phyloP scores from a whole-genome alignment of 768 basidiomycete species.

The Terana coerulea region DNA sequence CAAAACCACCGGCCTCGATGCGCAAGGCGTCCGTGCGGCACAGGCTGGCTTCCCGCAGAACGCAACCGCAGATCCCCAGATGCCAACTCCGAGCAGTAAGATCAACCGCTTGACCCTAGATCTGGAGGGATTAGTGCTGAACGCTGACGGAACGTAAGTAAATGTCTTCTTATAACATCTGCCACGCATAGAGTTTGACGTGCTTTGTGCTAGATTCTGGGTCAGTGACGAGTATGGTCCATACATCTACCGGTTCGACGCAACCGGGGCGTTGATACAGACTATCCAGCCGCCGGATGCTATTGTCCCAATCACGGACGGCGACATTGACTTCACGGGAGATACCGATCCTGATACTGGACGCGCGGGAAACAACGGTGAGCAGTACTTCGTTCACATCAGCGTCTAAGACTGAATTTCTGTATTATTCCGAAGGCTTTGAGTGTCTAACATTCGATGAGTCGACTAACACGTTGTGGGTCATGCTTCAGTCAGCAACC shows the following conservation, averaged over 20 bases:
- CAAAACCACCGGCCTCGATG: constrained; percentile 56
- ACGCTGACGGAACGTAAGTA: constrained; percentile 54
- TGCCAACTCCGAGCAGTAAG: constrained; percentile 45
- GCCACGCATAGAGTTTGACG: background rate
- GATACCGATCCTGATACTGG: constrained; percentile 47
- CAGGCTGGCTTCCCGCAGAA: constrained; percentile 26
- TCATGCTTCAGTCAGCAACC: constrained; percentile 58
- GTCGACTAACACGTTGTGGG: constrained; percentile 48
- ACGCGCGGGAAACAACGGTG: constrained; percentile 52
- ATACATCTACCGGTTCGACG: constrained; percentile 53
- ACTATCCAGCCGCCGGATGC: constrained; percentile 59
- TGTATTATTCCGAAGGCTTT: constrained; percentile 38
- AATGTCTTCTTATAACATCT: background rate
- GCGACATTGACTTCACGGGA: constrained; percentile 51
- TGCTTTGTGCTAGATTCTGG: constrained; percentile 48
- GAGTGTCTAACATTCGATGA: constrained; percentile 55
- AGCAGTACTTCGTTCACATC: background rate
- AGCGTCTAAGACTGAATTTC: background rate
- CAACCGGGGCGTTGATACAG: constrained; percentile 45
- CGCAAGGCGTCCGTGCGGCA: constrained; percentile 41
- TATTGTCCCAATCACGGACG: constrained; percentile 45
- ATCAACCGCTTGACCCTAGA: constrained; percentile 52
- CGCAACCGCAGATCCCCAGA: constrained; percentile 36
- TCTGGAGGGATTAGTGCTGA: constrained; percentile 54
- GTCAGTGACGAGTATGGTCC: constrained; percentile 69